Evolutionary conservation across 2,329 filamentous ascomycete species (phyloP), one percentile per base, ranked within the genome.

Genomic region (Metarhizium humberi): DNA sequence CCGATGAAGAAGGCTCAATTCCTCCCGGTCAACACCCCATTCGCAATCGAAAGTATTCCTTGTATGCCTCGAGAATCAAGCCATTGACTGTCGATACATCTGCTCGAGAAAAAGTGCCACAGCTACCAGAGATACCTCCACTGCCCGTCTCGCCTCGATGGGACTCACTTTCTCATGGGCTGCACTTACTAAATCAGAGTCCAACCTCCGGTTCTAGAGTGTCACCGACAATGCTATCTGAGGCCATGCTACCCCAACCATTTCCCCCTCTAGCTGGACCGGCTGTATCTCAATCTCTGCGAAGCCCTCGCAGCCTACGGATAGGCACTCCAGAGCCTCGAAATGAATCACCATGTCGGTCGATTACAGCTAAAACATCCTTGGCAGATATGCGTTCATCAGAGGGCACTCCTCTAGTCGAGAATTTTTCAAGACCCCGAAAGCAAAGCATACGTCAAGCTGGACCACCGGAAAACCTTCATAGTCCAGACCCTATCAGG

Each of bases 381-480:
- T 60, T 65, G 42, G 55, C 63, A 48, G 69, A 73, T 55, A 59
- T 70, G 56, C 66, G 73, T 47, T 59, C 62, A 67, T 63, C 68
- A 51, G 69, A 72, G 50, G 66, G 63, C 53, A 68, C 70, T 60
- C 25, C 57, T n/a, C 63, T 66, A 49, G 71, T 80, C 49, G 76
- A 77, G 62, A 84, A 84, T 66, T 84, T 84, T 64, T 84, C 80
- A n/a, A 74, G 80, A 43, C 80, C 80, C 46, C 73, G 80, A 56
- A 80, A 80, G 58, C 69, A 73, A 43, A 82, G 80, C 64, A 72
- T 79, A 57, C 73, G 73, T 55, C 76, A 76, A 58, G 64, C 71
- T 52, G 65, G 67, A 29, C 43, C 40, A 20, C 45, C 52, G 25
- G 59, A 60, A 32, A 47, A 40, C 32, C n/a, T 38, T 14, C 42